Evolutionary conservation across 306 rosid genomes (phyloP).

Genomic region (Gillenia trifoliata): DNA sequence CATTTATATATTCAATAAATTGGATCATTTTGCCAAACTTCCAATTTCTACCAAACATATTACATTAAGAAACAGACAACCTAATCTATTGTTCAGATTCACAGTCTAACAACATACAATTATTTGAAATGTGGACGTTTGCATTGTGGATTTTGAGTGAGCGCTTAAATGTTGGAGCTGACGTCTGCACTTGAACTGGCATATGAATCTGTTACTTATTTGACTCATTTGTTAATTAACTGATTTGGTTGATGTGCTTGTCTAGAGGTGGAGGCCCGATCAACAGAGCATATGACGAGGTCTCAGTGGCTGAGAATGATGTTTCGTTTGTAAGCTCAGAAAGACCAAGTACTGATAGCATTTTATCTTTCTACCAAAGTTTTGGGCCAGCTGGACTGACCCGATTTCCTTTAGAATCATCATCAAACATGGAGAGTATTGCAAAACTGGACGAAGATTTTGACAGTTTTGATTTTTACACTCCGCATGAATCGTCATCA

Average conservation of each 20-base stretch:
- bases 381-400: not conserved
- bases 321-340: constrained; percentile 15
- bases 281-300: constrained; percentile 9
- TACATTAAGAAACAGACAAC: not conserved
- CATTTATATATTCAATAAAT: not conserved
- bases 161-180: not conserved
- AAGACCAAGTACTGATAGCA: constrained; percentile 29
- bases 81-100: not conserved
- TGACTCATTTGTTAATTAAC: not conserved
- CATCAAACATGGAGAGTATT: not conserved
- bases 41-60: not conserved
- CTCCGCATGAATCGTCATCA: constrained; percentile 9
- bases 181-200: not conserved
- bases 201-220: not conserved
- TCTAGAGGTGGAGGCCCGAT: not conserved
- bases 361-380: constrained; percentile 21
- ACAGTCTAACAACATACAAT: not conserved
- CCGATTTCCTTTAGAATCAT: not conserved
- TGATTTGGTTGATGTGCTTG: not conserved
- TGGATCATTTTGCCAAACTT: not conserved
- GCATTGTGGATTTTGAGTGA: not conserved
- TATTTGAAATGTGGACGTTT: not conserved
- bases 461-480: not conserved
- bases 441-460: constrained; percentile 5
- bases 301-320: constrained; percentile 10